phyloP scores from a whole-genome alignment of 2,329 filamentous ascomycete genomes.

The Fusarium sulawesiense region DNA sequence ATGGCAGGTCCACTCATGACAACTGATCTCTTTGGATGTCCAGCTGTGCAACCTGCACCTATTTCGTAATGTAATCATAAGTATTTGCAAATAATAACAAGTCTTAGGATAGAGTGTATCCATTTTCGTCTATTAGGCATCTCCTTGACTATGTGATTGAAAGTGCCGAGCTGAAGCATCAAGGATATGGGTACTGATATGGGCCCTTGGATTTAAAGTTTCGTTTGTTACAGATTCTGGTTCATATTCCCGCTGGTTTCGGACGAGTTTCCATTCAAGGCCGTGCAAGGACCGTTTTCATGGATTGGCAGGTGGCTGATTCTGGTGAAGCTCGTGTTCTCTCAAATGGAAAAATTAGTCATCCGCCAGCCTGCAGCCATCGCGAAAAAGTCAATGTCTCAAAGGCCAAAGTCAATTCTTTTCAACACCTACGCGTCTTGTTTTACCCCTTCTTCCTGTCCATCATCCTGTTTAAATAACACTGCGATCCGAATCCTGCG shows the following conservation, averaged over 20 bases:
- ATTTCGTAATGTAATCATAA: not conserved
- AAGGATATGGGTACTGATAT: not conserved
- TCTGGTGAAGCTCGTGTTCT: not conserved
- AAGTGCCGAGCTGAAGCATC: not conserved
- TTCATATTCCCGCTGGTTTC: constrained; percentile 7
- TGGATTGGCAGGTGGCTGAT: not conserved
- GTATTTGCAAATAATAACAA: rapidly evolving
- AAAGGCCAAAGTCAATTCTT: not conserved
- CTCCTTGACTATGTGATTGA: not conserved
- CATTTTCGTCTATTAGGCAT: not conserved
- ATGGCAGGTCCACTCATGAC: not conserved
- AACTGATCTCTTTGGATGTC: not conserved
- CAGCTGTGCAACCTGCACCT: not conserved
- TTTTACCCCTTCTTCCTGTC: not conserved
- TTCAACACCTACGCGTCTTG: not conserved
- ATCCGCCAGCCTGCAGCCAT: not conserved
- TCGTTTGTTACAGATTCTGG: constrained; percentile 11
- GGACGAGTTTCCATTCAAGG: constrained; percentile 5
- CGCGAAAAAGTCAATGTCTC: not conserved
- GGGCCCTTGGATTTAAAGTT: constrained; percentile 2
- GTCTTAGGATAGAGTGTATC: not conserved
- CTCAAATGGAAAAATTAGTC: constrained; percentile 4
- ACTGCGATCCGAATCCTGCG: not conserved
- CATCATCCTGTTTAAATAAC: not conserved
- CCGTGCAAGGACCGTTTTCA: constrained; percentile 10